These are phyloP conservation scores for Scutellaria minor DNA, from an alignment of 257 asterid genomes.

Conservation along the genomic window DNA sequence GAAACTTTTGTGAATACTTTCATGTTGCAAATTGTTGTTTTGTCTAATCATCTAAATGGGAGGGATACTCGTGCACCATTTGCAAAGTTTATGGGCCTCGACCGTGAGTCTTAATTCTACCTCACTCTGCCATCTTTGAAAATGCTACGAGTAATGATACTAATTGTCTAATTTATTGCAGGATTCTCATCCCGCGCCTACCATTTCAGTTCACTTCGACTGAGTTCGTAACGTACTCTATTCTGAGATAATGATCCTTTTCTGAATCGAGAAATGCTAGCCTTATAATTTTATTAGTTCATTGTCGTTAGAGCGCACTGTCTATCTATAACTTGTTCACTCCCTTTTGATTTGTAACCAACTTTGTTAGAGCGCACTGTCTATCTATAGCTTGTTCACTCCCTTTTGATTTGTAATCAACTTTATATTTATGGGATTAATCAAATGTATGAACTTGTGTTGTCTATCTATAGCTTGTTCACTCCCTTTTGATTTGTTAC, in stretches of 20 bases:
- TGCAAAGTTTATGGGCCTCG: slow-evolving; percentile 93
- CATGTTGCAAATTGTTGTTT: slow-evolving; percentile 87
- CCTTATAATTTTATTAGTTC: neutral
- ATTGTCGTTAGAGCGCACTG: neutral
- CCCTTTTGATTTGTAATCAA: too few relatives aligned
- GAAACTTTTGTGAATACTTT: slow-evolving; percentile 95
- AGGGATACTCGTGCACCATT: slow-evolving; percentile 96
- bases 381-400: too few relatives aligned
- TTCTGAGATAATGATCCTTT: slow-evolving; percentile 53
- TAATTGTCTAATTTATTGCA: slow-evolving; percentile 43
- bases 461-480: neutral
- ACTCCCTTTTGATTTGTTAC: neutral
- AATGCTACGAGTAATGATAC: neutral
- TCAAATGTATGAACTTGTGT: too few relatives aligned
- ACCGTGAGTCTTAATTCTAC: slow-evolving; percentile 55
- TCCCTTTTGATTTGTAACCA: too few relatives aligned
- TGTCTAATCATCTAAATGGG: slow-evolving; percentile 91
- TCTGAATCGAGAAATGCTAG: slow-evolving; percentile 19
- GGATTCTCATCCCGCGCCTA: slow-evolving; percentile 90
- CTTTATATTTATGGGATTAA: too few relatives aligned
- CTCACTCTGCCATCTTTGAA: neutral
- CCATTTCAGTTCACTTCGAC: slow-evolving; percentile 88
- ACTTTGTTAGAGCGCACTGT: too few relatives aligned
- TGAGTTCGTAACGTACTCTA: slow-evolving; percentile 82
- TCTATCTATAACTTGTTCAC: too few relatives aligned